Base-by-base conservation (phyloP, 768 basidiomycete species). In the Auriculariales sp. region DNA sequence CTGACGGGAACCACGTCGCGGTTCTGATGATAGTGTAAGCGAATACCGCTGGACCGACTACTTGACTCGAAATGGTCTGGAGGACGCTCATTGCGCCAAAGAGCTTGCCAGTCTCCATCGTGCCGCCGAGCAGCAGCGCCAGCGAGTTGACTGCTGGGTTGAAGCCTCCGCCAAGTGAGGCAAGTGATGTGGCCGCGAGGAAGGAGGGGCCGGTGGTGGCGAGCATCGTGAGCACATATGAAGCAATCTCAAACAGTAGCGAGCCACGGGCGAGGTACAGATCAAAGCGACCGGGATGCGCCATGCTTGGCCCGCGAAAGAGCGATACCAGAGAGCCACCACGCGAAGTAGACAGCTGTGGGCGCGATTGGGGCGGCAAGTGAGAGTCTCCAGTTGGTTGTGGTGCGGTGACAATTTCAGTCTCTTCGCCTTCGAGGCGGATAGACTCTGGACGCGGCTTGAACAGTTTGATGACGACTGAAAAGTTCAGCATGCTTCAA, bases 61-160 rank as follows among this genome's bases (percentile, higher is more conserved):
- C 75, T 52, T 79, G 76, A 42, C 55, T 81, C 78, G 78, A 70
- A 9, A 89, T 58, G 4, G 83, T 78, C 53, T 83, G 77, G 3
- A 89, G 55, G 27, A 92, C 83, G 50, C 81, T 79, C 51, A 92
- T 55, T 3, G 79, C 88, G 11, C 88, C 91, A 58, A 91, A 92
- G 15, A 95, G 68, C 56, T 68, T 71, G 2, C 89, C 91, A 11
- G 71, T 67, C 57, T 90, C 83, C 12, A 68, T 69, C 0, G 55
- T 56, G 31, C 58, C 57, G 2, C 78, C 74, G 39, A 86, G 59
- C 22, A 81, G 75, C 35, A 93, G 64, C 3, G 87, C 79, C 30
- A 89, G 71, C 19, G 81, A 81, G 50, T 86, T 80, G 6, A 74
- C 52, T 1, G 84, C 78, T 7, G 91, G 88, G 22, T 59, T 61